Percentiles rank a stretch among this genome's conserved stretches.
Conservation (phyloP, 2,329 filamentous ascomycete genomes). For the Neophaeococcomyces aloes region DNA sequence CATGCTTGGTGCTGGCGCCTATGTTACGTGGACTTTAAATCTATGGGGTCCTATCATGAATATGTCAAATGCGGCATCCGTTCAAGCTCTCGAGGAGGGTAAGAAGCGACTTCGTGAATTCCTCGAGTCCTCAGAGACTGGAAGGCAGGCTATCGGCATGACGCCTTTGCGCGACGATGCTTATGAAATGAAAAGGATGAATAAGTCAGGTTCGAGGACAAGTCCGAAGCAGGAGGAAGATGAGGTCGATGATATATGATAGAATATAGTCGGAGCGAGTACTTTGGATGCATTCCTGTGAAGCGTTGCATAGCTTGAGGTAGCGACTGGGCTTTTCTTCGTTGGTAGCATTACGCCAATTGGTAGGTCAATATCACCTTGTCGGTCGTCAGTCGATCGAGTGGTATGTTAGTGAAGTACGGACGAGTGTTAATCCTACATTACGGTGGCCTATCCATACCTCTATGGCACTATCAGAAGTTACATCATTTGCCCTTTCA, state of each 20-base stretch:
- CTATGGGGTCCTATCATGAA: slow-evolving; percentile 92
- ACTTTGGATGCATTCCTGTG: slow-evolving; percentile 1
- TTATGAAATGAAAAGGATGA: slow-evolving; percentile 45
- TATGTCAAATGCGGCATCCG: slow-evolving; percentile 80
- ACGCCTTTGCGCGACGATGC: slow-evolving; percentile 44
- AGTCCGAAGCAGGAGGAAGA: not conserved
- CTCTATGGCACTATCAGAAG: too few relatives aligned
- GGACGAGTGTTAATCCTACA: too few relatives aligned
- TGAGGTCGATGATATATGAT: slow-evolving; percentile 7
- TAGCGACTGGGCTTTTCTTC: too few relatives aligned
- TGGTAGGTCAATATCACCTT: too few relatives aligned
- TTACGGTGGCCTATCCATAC: too few relatives aligned
- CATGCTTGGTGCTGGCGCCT: slow-evolving; percentile 63
- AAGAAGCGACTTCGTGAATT: slow-evolving; percentile 88
- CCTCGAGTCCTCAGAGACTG: slow-evolving; percentile 74
- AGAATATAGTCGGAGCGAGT: not conserved
- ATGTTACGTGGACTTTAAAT: slow-evolving; percentile 87
- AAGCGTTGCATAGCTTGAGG: slow-evolving; percentile 1
- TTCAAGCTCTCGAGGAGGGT: slow-evolving; percentile 79
- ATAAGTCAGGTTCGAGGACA: slow-evolving; percentile 8
- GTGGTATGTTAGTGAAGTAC: too few relatives aligned
- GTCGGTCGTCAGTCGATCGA: too few relatives aligned
- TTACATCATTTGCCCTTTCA: too few relatives aligned
- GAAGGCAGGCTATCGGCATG: slow-evolving; percentile 73
- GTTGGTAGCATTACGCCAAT: too few relatives aligned